Base-by-base conservation (phyloP, 176 grass and related monocot genomes). In the Musa beccarii region DNA sequence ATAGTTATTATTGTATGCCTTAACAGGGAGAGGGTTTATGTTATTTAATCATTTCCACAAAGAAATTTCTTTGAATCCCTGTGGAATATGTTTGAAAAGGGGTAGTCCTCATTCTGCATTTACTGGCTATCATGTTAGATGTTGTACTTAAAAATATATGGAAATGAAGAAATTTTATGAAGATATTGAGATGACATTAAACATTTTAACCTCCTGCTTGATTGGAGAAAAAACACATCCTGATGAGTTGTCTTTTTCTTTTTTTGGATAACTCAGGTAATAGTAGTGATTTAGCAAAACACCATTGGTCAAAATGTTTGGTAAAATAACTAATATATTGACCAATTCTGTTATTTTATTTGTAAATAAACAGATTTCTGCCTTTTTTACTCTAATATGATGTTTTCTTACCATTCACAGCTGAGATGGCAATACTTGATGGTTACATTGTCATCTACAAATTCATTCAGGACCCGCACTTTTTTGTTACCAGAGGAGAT, bases 381-480 rank as follows among this genome's bases (percentile, higher is more conserved):
- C 49, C 50, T 54, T 14, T 53, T 53, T 13, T 21, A 19, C 53
- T 11, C 10, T 66, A 11, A 72, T 10, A 64, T 11, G n/a, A 56
- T 43, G 2, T 9, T 74, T 59, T 85, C 51, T 49, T 16, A 63
- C 2, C 65, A 69, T 84, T 80, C 55, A 49, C 90, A 94, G 95
- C 78, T 75, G 95, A 99, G 74, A 94, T 94, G 84, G 73, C 87
- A 54, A 94, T 91, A 88, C 87, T 99, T 82, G 90, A 99, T 2
- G 86, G 90, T n/a, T 85, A 99, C 67, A 87, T 94, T 76, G 81
- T 99, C 22, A 78, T 99, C 66, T 99, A 93, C 74, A 99, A 94
- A 74, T 99, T 99, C 78, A 87, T 91, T 76, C 86, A 99, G 80
- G 95, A 99, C 81, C 88, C 94, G 51, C 90, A 89, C 72, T 99